phyloP scores from a whole-genome alignment of 371 early-diverging fungal genomes.

The Circinella minor region DNA sequence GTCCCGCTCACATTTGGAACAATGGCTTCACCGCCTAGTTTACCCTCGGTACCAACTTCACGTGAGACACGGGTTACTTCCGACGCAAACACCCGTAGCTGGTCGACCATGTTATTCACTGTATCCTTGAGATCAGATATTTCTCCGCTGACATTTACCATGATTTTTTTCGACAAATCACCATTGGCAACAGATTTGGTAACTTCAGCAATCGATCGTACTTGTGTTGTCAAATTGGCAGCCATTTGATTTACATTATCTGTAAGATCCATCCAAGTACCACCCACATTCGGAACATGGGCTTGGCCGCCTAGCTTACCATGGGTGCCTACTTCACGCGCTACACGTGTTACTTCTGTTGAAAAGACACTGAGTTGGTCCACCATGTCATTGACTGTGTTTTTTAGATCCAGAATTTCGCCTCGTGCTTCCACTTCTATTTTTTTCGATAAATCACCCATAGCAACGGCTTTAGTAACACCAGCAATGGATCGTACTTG shows the following conservation, averaged over 20 bases:
- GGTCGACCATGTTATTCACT: slow-evolving; percentile 51
- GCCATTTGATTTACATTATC: slow-evolving; percentile 56
- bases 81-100: slow-evolving; percentile 38
- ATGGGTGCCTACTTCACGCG: slow-evolving; percentile 55
- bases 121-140: slow-evolving; percentile 46
- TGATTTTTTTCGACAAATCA: slow-evolving; percentile 61
- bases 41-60: slow-evolving; percentile 56
- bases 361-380: slow-evolving; percentile 48
- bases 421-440: slow-evolving; percentile 68
- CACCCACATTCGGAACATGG: slow-evolving; percentile 45
- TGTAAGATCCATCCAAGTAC: slow-evolving; percentile 56
- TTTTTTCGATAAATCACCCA: slow-evolving; percentile 59
- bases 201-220: slow-evolving; percentile 55
- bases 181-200: slow-evolving; percentile 59
- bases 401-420: slow-evolving; percentile 68
- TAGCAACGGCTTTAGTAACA: slow-evolving; percentile 56
- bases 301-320: slow-evolving; percentile 50
- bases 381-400: slow-evolving; percentile 67
- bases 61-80: slow-evolving; percentile 43
- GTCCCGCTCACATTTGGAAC: slow-evolving; percentile 48
- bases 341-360: slow-evolving; percentile 49
- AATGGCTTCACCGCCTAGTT: slow-evolving; percentile 36
- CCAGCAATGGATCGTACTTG: slow-evolving; percentile 61
- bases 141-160: slow-evolving; percentile 64
- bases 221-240: slow-evolving; percentile 48